phyloP scores from a whole-genome alignment of 495 filamentous ascomycete genomes.

The Astrocystis sublimbata region DNA sequence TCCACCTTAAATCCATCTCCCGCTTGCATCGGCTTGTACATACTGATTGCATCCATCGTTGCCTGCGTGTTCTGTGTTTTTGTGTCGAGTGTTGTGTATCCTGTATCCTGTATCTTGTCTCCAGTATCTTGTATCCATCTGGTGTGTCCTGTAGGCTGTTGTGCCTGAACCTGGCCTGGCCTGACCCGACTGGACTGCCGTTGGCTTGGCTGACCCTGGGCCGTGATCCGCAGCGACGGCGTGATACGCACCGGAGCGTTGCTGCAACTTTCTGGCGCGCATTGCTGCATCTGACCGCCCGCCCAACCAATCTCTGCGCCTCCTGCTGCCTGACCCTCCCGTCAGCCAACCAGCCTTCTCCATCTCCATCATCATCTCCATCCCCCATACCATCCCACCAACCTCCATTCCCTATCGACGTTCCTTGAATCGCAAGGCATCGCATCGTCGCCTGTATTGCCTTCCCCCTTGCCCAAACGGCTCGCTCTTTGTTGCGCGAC shows the following conservation, averaged over 20 bases:
- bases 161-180: too few relatives aligned
- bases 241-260: slow-evolving; percentile 22
- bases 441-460: neutral
- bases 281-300: slow-evolving; percentile 36
- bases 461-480: neutral
- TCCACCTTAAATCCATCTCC: too few relatives aligned
- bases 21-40: too few relatives aligned
- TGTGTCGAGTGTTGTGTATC: too few relatives aligned
- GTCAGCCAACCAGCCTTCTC: slow-evolving; percentile 33
- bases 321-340: slow-evolving; percentile 30
- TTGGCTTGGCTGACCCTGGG: slow-evolving; percentile 11
- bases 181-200: too few relatives aligned
- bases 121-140: too few relatives aligned
- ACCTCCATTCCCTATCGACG: slow-evolving; percentile 16
- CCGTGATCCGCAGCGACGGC: slow-evolving; percentile 18
- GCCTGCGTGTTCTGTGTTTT: too few relatives aligned
- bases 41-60: too few relatives aligned
- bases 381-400: slow-evolving; percentile 1
- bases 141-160: too few relatives aligned
- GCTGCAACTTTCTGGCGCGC: too few relatives aligned
- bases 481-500: slow-evolving; percentile 9
- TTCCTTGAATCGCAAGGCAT: slow-evolving; percentile 2
- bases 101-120: too few relatives aligned
- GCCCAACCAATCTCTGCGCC: slow-evolving; percentile 27
- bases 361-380: slow-evolving; percentile 19